Percentiles rank a stretch among this genome's conserved stretches.
Evolutionary conservation across 352 stramenopile genomes (phyloP).

Genomic region (Phytophthora ramorum): DNA sequence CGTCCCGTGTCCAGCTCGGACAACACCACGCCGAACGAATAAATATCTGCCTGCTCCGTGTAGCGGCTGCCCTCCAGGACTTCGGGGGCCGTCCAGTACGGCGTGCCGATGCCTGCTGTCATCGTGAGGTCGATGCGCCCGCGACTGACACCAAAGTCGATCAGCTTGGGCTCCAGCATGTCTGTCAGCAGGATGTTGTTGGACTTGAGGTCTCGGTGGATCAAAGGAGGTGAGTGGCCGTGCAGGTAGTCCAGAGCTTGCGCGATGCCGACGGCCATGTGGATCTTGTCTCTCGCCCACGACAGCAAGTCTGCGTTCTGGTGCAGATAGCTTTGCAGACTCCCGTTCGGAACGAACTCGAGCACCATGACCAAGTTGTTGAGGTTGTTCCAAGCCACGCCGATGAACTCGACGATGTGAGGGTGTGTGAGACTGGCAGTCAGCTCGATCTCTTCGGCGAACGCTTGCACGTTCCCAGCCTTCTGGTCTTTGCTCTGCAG

Average conservation of each 20-base stretch:
- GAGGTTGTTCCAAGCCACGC: slow-evolving; percentile 60
- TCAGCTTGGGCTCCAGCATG: slow-evolving; percentile 70
- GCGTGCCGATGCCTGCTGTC: slow-evolving; percentile 82
- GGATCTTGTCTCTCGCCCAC: slow-evolving; percentile 46
- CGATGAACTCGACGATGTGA: slow-evolving; percentile 58
- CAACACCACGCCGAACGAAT: slow-evolving; percentile 71
- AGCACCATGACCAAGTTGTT: slow-evolving; percentile 46
- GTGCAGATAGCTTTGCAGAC: slow-evolving; percentile 29
- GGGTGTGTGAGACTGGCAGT: slow-evolving; percentile 54
- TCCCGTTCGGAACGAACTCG: slow-evolving; percentile 35
- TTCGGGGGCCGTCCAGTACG: slow-evolving; percentile 86
- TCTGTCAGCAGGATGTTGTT: slow-evolving; percentile 81
- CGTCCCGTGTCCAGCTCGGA: slow-evolving; percentile 50
- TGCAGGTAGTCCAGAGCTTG: slow-evolving; percentile 45
- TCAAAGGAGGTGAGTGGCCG: slow-evolving; percentile 27
- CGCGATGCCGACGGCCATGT: slow-evolving; percentile 53
- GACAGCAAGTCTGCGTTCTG: slow-evolving; percentile 35
- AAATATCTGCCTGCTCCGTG: slow-evolving; percentile 70
- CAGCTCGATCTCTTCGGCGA: slow-evolving; percentile 53
- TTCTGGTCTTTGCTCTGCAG: slow-evolving; percentile 41
- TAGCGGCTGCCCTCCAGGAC: slow-evolving; percentile 62
- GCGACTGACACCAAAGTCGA: slow-evolving; percentile 83
- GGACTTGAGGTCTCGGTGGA: slow-evolving; percentile 41
- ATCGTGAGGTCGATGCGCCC: slow-evolving; percentile 19
- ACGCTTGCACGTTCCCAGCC: slow-evolving; percentile 33